Evolutionary conservation across 1,139 yeast genomes (phyloP), one percentile per base, ranked within the genome.

Genomic region (Starmera stellimalicola): DNA sequence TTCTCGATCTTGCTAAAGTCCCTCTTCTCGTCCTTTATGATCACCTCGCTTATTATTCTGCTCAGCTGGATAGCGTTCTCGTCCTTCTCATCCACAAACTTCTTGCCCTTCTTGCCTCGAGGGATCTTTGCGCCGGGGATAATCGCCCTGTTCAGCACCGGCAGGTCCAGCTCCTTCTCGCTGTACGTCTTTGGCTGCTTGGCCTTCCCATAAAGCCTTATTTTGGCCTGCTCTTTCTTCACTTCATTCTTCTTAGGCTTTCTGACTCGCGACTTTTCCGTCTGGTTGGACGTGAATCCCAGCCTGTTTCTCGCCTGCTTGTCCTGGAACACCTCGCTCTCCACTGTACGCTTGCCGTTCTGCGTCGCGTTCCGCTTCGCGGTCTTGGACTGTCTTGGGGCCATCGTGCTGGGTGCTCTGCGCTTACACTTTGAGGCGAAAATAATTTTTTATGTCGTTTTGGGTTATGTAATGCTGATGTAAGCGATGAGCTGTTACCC

Each of bases 51-150:
- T 33, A 87, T 76, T 43, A 91, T 67, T 56, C 94, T 68, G 41
- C 67, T 72, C 53, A 78, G 48, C 32, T 74, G 69, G 49, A 82
- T 61, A 23, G 75, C 57, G 51, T 83, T 91, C 41, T 73, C 66
- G 27, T 44, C 44, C 30, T 41, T 33, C 52, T 83, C 93, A 33
- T 62, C 81, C 19, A 87, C 78, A 57, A 88, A 87, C 50, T 79
- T 80, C 64, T 91, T 91, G 34, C 97, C 97, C 62, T 88, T 91
- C 59, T 88, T 91, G 34, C 96, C 96, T 41, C 69, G 69, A 43
- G 68, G 70, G 47, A 72, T 72, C 47, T 81, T 77, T 8, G 83
- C 85, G 30, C 95, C 96, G 0, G 97, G 95, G 32, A 75, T 72
- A 28, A 88, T 69, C 8, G 96, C 85, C 47, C 71, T 78, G 55